Conservation (phyloP, 1,284 basidiomycete genomes). For the Vanrija pseudolonga region DNA sequence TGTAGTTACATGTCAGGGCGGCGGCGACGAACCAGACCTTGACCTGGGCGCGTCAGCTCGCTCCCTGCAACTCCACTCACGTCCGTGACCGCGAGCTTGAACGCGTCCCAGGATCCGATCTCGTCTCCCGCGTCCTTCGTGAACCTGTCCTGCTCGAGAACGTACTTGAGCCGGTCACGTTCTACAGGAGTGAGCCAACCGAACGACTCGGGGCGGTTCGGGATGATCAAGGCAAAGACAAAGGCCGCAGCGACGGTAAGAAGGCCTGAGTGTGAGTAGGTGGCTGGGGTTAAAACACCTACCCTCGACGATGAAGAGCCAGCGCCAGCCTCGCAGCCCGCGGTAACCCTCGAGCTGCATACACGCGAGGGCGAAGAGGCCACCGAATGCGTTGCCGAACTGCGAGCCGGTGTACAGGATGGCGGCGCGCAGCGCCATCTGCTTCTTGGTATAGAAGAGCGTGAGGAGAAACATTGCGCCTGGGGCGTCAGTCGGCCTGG, state of each 20-base stretch:
- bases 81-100: slow-evolving; percentile 36
- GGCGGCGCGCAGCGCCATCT: slow-evolving; percentile 35
- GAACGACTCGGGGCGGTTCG: slow-evolving; percentile 32
- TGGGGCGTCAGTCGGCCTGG: too few relatives aligned
- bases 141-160: slow-evolving; percentile 36
- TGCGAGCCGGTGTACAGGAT: slow-evolving; percentile 43
- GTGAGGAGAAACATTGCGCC: slow-evolving; percentile 38
- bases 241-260: slow-evolving; percentile 33
- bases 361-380: slow-evolving; percentile 40
- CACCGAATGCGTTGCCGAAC: slow-evolving; percentile 46
- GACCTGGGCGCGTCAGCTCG: neutral
- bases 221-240: slow-evolving; percentile 33
- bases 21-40: slow-evolving; percentile 38
- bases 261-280: slow-evolving; percentile 11
- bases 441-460: slow-evolving; percentile 32
- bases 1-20: slow-evolving; percentile 22
- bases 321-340: slow-evolving; percentile 39
- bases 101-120: slow-evolving; percentile 22
- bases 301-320: slow-evolving; percentile 26
- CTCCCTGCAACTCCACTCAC: neutral
- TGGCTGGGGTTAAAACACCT: slow-evolving; percentile 34
- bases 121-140: slow-evolving; percentile 35
- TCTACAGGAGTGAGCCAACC: slow-evolving; percentile 33
- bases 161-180: slow-evolving; percentile 32
- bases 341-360: slow-evolving; percentile 28